Percentiles rank a stretch among this genome's conserved stretches.
Conservation (phyloP, 2,329 filamentous ascomycete species). For the Myrmaecium sp. region DNA sequence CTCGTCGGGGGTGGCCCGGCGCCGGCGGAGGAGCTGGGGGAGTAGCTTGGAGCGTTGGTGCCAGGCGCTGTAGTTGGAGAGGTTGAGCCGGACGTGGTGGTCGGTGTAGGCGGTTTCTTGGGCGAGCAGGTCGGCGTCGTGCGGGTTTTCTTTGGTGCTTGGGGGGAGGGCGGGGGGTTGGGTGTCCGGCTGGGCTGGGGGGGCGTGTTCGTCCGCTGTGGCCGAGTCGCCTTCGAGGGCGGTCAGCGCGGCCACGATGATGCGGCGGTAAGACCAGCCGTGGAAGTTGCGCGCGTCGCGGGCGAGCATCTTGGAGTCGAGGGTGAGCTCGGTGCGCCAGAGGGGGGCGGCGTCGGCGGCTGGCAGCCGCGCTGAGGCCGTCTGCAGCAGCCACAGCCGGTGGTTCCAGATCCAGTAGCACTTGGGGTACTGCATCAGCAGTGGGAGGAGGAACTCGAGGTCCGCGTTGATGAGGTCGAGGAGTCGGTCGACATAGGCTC, state of each 20-base stretch:
- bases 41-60: slow-evolving; percentile 80
- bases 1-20: slow-evolving; percentile 43
- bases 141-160: slow-evolving; percentile 1
- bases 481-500: slow-evolving; percentile 16
- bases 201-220: slow-evolving; percentile 1
- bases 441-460: slow-evolving; percentile 63
- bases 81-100: slow-evolving; percentile 65
- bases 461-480: slow-evolving; percentile 51
- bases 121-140: slow-evolving; percentile 47
- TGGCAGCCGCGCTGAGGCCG: slow-evolving; percentile 49
- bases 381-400: slow-evolving; percentile 65
- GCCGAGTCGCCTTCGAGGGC: slow-evolving; percentile 21
- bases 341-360: slow-evolving; percentile 39
- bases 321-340: slow-evolving; percentile 69
- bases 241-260: slow-evolving; percentile 62
- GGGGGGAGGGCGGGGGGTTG: too few relatives aligned
- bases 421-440: slow-evolving; percentile 77
- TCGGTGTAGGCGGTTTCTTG: slow-evolving; percentile 79
- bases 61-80: slow-evolving; percentile 97
- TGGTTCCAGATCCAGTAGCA: slow-evolving; percentile 99
- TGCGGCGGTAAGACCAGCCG: slow-evolving; percentile 81
- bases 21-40: slow-evolving; percentile 54
- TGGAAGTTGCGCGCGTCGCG: slow-evolving; percentile 88
- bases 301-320: slow-evolving; percentile 76
- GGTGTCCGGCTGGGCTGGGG: too few relatives aligned